These are phyloP conservation scores for Ogataea hybrid DNA, from an alignment of 1,139 yeast species.

Conservation along the genomic window DNA sequence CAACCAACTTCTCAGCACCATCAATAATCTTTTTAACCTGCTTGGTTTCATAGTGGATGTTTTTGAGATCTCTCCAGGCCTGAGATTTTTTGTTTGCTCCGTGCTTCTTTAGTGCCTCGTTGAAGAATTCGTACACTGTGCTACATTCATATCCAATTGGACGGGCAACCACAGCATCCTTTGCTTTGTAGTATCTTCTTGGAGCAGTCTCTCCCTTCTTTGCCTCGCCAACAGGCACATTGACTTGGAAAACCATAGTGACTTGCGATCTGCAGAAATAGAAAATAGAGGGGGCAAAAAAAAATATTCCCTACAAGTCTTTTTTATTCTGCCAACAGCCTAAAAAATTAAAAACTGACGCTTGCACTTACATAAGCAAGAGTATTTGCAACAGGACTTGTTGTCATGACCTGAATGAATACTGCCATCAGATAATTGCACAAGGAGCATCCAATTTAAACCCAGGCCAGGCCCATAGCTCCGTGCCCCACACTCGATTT, in stretches of 20 bases:
- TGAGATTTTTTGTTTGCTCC: constrained; percentile 52
- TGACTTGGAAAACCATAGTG: constrained; percentile 33
- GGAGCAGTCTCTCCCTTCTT: constrained; percentile 89
- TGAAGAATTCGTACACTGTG: constrained; percentile 69
- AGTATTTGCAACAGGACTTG: too few species aligned
- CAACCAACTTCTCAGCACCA: constrained; percentile 68
- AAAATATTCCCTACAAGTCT: not conserved
- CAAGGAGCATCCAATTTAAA: not conserved
- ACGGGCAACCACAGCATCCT: constrained; percentile 51
- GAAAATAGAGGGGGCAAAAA: constrained; percentile 1
- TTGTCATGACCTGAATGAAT: too few species aligned
- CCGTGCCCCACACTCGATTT: not conserved
- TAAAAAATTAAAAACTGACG: not conserved
- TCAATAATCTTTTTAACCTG: constrained; percentile 71
- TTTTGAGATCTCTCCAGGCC: constrained; percentile 78
- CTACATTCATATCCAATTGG: constrained; percentile 54
- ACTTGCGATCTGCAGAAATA: constrained; percentile 1
- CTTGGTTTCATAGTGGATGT: constrained; percentile 75
- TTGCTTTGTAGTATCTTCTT: constrained; percentile 67
- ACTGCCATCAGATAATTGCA: too few species aligned
- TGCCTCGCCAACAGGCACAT: constrained; percentile 79
- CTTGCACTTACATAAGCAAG: too few species aligned
- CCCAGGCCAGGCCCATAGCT: too few species aligned
- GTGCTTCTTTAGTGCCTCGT: constrained; percentile 60
- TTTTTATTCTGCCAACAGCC: constrained; percentile 3